Percentiles rank a stretch among this genome's conserved stretches.
These are phyloP conservation scores for Pseudogymnoascus sp. DNA, from an alignment of 2,329 filamentous ascomycete genomes.

Conservation along the genomic window DNA sequence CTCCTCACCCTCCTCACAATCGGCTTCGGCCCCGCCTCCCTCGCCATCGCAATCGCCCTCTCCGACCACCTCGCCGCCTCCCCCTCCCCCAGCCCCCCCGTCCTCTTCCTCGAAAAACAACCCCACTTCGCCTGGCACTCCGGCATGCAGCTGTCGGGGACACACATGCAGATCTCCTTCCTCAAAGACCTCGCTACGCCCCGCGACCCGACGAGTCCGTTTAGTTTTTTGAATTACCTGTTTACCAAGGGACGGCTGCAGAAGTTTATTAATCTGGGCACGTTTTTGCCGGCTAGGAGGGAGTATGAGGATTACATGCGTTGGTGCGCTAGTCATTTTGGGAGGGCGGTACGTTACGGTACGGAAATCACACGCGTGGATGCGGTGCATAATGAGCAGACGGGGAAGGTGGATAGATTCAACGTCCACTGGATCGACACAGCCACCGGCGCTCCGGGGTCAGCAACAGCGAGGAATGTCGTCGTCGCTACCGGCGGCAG, in stretches of 20 bases:
- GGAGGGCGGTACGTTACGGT: constrained; percentile 51
- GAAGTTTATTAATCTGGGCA: constrained; percentile 80
- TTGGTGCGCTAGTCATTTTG: constrained; percentile 73
- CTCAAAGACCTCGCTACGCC: constrained; percentile 89
- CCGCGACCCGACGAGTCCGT: constrained; percentile 75
- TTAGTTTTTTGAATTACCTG: constrained; percentile 94
- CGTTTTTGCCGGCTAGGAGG: constrained; percentile 73
- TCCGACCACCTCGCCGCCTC: constrained; percentile 60
- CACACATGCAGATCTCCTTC: constrained; percentile 95
- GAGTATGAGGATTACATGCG: constrained; percentile 93
- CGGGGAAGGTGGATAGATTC: background rate
- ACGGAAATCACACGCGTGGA: constrained; percentile 49
- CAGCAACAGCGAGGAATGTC: constrained; percentile 37
- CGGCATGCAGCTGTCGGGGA: constrained; percentile 84
- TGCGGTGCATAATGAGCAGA: background rate
- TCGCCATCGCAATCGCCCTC: constrained; percentile 82
- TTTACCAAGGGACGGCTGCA: constrained; percentile 71
- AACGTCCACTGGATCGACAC: background rate
- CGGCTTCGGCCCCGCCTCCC: constrained; percentile 85
- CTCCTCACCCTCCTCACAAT: constrained; percentile 61
- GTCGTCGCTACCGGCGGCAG: constrained; percentile 59
- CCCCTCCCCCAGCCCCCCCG: constrained; percentile 42
- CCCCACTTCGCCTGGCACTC: constrained; percentile 78
- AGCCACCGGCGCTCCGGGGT: background rate
- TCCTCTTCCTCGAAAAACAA: constrained; percentile 83